These are phyloP conservation scores for Lolium perenne DNA, from an alignment of 176 grass and related monocot genomes.

Conservation along the genomic window DNA sequence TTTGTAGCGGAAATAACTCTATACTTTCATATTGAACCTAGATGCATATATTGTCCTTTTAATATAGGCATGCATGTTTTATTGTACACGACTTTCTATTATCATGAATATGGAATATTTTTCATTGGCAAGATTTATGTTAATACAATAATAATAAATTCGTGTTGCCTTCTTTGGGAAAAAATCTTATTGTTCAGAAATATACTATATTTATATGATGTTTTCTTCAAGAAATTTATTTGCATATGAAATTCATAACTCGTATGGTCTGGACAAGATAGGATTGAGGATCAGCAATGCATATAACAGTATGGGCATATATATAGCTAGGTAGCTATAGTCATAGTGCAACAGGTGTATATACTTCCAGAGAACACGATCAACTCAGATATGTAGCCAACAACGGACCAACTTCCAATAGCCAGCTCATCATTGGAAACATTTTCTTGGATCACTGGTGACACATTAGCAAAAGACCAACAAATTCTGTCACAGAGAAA, in stretches of 20 bases:
- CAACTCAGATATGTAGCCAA: too few relatives aligned
- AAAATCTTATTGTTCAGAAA: too few relatives aligned
- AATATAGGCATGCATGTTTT: too few relatives aligned
- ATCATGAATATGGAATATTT: too few relatives aligned
- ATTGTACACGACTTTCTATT: too few relatives aligned
- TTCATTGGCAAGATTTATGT: too few relatives aligned
- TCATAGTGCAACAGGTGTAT: slow-evolving; percentile 36
- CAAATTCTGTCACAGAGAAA: background rate
- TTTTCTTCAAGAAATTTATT: too few relatives aligned
- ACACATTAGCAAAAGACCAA: slow-evolving; percentile 31
- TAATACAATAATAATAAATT: background rate
- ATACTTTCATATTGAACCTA: too few relatives aligned
- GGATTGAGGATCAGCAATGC: background rate
- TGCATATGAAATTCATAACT: background rate
- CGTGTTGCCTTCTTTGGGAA: background rate
- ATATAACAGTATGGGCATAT: background rate
- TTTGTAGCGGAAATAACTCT: too few relatives aligned
- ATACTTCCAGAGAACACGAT: slow-evolving; percentile 39
- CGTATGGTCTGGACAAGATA: background rate
- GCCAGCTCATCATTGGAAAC: background rate
- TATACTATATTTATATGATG: background rate
- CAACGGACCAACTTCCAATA: background rate
- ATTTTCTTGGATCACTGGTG: background rate
- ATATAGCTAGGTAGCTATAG: background rate
- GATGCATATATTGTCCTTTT: too few relatives aligned